Evolutionary conservation across 192 early-diverging fungal species (phyloP).

Genomic region (Rhizophagus sp.): DNA sequence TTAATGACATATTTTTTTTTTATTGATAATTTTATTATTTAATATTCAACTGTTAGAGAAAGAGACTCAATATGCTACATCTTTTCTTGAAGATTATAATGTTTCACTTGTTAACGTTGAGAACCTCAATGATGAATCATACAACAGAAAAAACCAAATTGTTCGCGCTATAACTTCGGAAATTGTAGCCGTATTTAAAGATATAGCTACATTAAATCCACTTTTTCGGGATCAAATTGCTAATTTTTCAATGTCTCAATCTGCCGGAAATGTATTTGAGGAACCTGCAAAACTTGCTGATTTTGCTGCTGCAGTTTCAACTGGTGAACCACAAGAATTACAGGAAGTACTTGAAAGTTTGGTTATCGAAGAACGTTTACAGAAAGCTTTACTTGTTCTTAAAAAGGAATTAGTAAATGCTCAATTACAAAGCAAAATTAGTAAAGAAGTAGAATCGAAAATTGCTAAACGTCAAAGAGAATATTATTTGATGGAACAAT

Average conservation of each 20-base stretch:
- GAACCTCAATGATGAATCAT: conserved; percentile 82
- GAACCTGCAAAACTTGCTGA: conserved; percentile 95
- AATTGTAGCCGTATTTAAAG: conserved; percentile 94
- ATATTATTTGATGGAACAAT: conserved; percentile 99
- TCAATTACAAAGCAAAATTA: conserved; percentile 96
- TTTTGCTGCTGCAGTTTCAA: conserved; percentile 95
- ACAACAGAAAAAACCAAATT: conserved; percentile 80
- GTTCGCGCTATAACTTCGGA: conserved; percentile 93
- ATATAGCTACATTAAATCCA: conserved; percentile 92
- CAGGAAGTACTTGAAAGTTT: conserved; percentile 91
- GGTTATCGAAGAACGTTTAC: conserved; percentile 86
- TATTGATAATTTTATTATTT: background rate
- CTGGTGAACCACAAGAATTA: conserved; percentile 88
- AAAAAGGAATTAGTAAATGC: conserved; percentile 99
- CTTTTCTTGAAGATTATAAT: conserved; percentile 65
- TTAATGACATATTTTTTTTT: conserved; percentile 6
- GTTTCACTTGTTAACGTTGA: conserved; percentile 90
- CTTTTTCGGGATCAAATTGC: conserved; percentile 98
- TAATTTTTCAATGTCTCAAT: conserved; percentile 93
- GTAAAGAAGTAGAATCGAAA: conserved; percentile 96
- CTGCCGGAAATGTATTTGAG: conserved; percentile 93
- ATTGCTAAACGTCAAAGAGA: conserved; percentile 97
- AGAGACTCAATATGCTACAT: conserved; percentile 43
- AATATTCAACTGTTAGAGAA: background rate
- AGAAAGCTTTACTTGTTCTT: conserved; percentile 88